A percentile compares a stretch with the other conserved stretches of the same genome.
Conservation (phyloP, 108 stramenopile genomes). For the Skeletonema marinoi region DNA sequence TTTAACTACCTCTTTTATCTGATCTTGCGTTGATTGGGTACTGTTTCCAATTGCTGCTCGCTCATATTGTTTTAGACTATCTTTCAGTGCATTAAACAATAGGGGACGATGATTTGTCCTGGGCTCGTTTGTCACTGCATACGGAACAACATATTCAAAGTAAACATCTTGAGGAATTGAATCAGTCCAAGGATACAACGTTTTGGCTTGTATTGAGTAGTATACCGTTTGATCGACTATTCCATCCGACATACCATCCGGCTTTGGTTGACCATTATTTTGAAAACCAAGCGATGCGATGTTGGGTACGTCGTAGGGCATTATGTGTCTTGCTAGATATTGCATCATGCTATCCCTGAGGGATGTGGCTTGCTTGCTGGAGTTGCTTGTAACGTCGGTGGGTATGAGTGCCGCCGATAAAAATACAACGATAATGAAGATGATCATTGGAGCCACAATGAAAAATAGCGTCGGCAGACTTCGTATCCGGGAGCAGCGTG, state of each 20-base stretch:
- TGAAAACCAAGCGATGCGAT: conserved; percentile 66
- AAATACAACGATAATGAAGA: not conserved
- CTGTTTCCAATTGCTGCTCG: conserved; percentile 1
- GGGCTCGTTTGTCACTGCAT: conserved; percentile 82
- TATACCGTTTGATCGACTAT: conserved; percentile 64
- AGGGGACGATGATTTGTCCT: conserved; percentile 82
- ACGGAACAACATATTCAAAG: conserved; percentile 82
- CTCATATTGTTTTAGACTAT: conserved; percentile 23
- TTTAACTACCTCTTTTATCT: conserved; percentile 55
- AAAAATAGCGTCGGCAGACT: not conserved
- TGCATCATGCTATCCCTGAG: not conserved
- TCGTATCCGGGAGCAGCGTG: not conserved
- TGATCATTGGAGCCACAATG: not conserved
- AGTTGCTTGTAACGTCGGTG: not conserved
- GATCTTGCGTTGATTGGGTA: not conserved
- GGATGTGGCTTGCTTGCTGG: not conserved
- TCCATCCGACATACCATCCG: conserved; percentile 76
- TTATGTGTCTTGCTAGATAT: conserved; percentile 62
- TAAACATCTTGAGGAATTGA: conserved; percentile 65
- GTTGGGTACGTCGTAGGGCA: conserved; percentile 72
- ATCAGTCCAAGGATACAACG: conserved; percentile 70
- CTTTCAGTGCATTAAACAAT: conserved; percentile 54
- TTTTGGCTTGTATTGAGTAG: conserved; percentile 68
- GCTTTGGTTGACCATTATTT: conserved; percentile 14
- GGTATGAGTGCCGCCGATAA: not conserved